These are phyloP conservation scores for Rhinocladiella mackenziei DNA, from an alignment of 2,329 filamentous ascomycete species.

Conservation along the genomic window DNA sequence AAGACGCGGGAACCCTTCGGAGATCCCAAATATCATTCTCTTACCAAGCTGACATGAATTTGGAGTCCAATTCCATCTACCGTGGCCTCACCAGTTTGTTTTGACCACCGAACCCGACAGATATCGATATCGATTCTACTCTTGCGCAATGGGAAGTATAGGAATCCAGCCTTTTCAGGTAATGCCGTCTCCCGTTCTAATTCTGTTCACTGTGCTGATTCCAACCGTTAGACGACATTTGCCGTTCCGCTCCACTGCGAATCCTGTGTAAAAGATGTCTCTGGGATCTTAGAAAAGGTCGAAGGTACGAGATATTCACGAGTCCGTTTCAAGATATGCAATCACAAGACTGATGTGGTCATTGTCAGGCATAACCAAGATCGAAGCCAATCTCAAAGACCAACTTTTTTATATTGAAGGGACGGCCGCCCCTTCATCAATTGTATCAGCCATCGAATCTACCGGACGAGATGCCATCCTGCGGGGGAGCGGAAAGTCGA, in stretches of 20 bases:
- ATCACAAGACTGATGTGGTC: conserved; percentile 8
- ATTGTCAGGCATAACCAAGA: conserved; percentile 67
- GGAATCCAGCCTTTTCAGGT: conserved; percentile 47
- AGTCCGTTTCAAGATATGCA: not conserved
- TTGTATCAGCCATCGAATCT: conserved; percentile 80
- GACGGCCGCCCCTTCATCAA: conserved; percentile 81
- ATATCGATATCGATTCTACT: not conserved
- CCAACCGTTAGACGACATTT: conserved; percentile 71
- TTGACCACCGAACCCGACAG: not conserved
- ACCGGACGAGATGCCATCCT: conserved; percentile 93
- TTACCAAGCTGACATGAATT: no score
- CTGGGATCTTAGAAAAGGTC: conserved; percentile 70
- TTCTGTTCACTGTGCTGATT: conserved; percentile 3
- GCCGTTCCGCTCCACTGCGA: conserved; percentile 92
- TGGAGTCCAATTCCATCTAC: conserved; percentile 3
- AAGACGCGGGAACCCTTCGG: no score
- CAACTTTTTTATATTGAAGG: conserved; percentile 83
- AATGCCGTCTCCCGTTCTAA: conserved; percentile 16
- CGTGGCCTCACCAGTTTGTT: not conserved
- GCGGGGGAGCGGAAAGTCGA: conserved; percentile 77
- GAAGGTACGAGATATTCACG: conserved; percentile 47
- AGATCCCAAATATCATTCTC: no score
- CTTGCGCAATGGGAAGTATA: conserved; percentile 27
- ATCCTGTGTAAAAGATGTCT: conserved; percentile 80
- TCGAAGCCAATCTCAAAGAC: conserved; percentile 75